A percentile compares a stretch with the other conserved stretches of the same genome.
These are phyloP conservation scores for Aspergillus ellipticus DNA, from an alignment of 495 filamentous ascomycete genomes.

Conservation along the genomic window DNA sequence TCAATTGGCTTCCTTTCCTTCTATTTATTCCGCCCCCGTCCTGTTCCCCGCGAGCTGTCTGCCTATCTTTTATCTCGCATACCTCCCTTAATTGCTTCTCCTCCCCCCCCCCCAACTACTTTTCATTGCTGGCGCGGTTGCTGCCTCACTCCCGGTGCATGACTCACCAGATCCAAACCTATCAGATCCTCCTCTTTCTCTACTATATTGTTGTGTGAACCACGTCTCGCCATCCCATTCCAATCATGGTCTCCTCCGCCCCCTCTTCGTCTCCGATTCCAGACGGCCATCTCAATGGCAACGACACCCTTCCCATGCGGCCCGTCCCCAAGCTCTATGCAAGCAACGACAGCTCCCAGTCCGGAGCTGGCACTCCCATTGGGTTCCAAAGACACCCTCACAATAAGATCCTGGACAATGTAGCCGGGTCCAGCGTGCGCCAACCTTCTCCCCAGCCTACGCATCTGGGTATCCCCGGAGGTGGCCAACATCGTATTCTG, in stretches of 20 bases:
- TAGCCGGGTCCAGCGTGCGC: constrained; percentile 54
- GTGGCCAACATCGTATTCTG: constrained; percentile 59
- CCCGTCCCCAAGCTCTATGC: constrained; percentile 34
- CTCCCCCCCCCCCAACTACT: neutral
- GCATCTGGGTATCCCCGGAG: constrained; percentile 73
- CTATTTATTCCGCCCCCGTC: neutral
- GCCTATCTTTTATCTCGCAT: neutral
- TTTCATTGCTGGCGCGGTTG: neutral
- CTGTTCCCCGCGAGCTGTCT: neutral
- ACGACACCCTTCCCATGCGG: constrained; percentile 29
- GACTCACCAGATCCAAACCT: constrained; percentile 4
- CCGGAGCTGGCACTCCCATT: constrained; percentile 43
- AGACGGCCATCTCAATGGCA: constrained; percentile 31
- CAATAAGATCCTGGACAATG: constrained; percentile 63
- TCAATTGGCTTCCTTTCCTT: neutral
- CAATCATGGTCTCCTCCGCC: constrained; percentile 36
- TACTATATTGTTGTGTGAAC: neutral
- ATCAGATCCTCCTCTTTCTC: neutral
- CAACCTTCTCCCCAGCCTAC: constrained; percentile 88
- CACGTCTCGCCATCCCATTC: neutral
- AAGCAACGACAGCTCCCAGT: constrained; percentile 34
- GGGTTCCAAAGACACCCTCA: constrained; percentile 48
- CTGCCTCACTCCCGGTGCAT: neutral
- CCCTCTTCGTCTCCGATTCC: constrained; percentile 27
- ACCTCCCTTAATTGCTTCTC: neutral